phyloP scores from a whole-genome alignment of 495 filamentous ascomycete species.

The Neurospora sp. region DNA sequence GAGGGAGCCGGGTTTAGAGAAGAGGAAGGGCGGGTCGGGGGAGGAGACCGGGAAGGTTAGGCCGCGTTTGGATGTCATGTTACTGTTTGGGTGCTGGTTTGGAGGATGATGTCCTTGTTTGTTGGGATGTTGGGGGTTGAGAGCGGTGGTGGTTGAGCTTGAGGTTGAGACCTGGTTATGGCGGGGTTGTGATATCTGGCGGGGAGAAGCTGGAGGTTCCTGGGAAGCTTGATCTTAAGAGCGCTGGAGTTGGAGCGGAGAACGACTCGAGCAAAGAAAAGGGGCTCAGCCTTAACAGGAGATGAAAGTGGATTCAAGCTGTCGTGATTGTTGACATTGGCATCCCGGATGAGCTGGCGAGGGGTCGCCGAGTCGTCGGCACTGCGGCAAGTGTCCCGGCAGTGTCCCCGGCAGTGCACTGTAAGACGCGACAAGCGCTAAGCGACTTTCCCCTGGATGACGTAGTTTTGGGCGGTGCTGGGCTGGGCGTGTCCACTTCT shows the following conservation, averaged over 20 bases:
- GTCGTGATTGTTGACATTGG: background rate
- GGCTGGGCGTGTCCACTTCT: background rate
- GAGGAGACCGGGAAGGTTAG: constrained; percentile 12
- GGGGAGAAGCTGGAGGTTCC: background rate
- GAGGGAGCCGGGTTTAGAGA: constrained; percentile 14
- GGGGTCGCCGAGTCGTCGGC: background rate
- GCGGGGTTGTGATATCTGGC: background rate
- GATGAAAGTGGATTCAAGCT: background rate
- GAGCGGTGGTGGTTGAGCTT: too few relatives aligned
- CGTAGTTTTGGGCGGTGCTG: background rate
- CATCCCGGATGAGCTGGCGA: background rate
- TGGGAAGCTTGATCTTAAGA: too few relatives aligned
- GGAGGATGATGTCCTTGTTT: background rate
- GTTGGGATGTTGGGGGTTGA: background rate
- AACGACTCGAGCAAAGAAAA: background rate
- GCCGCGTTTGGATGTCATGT: constrained; percentile 12
- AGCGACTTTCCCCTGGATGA: background rate
- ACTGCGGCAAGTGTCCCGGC: background rate
- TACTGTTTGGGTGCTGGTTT: background rate
- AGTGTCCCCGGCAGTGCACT: background rate
- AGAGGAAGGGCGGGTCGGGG: constrained; percentile 8
- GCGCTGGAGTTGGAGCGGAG: too few relatives aligned
- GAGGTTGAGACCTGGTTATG: background rate
- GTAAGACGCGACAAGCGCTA: background rate
- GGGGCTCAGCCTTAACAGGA: background rate